phyloP scores from a whole-genome alignment of 768 basidiomycete species.

The Suillus luteus region DNA sequence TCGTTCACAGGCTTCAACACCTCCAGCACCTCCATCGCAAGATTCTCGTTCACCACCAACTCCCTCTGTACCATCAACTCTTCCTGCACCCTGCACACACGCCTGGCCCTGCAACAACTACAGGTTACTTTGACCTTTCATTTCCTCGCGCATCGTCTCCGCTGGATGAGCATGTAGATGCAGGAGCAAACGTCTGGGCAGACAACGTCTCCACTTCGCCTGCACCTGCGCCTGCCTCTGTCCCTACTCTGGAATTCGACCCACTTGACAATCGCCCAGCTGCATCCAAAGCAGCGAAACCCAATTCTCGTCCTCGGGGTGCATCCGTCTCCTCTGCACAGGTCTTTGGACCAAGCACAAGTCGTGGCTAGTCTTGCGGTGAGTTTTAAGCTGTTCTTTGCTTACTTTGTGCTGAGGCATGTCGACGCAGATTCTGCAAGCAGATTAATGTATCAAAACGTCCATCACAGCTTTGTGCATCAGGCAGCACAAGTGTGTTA shows the following conservation, averaged over 20 bases:
- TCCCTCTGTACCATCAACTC: no score
- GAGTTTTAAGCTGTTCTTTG: conserved; percentile 29
- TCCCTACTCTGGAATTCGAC: neutral
- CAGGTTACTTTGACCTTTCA: conserved; percentile 26
- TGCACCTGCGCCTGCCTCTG: neutral
- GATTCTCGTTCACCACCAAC: conserved; percentile 10
- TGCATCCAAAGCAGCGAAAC: conserved; percentile 23
- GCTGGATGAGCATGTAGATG: conserved; percentile 11
- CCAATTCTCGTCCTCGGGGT: conserved; percentile 28
- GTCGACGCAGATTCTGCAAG: conserved; percentile 59
- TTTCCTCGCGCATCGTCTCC: conserved; percentile 31
- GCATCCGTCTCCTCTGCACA: conserved; percentile 30
- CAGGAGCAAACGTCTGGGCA: conserved; percentile 32
- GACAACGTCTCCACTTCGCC: conserved; percentile 16
- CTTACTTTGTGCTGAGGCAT: conserved; percentile 12
- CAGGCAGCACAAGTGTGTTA: conserved; percentile 49
- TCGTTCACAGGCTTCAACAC: conserved; percentile 23
- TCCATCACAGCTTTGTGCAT: conserved; percentile 47
- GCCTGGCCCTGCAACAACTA: neutral
- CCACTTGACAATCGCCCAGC: neutral
- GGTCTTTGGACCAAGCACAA: conserved; percentile 3
- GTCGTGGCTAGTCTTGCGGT: conserved; percentile 35
- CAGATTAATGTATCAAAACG: conserved; percentile 43
- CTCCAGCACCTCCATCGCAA: conserved; percentile 21
- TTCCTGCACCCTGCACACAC: conserved; percentile 15